Base-by-base conservation (phyloP, 1,284 basidiomycete species). In the Malassezia yamatoensis region DNA sequence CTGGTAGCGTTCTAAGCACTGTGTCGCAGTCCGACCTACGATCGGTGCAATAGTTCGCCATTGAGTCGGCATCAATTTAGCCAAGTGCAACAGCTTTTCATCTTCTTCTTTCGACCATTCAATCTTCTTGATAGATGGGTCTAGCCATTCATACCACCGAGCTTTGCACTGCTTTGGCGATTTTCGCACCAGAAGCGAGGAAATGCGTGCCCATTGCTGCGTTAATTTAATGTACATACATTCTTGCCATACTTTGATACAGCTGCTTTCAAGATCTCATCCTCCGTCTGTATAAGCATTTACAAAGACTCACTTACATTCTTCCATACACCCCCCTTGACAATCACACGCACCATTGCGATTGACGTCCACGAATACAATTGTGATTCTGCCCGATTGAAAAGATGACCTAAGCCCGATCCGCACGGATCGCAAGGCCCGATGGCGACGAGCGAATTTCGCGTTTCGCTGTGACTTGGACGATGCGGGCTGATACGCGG, bases 111-210 rank as follows among this genome's bases (percentile, higher is more conserved):
- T 88, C 85, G 67, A 49, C 73, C 74, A 76, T 76, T 98, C 94
- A 36, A 93, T 96, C 81, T 99, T 99, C 78, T 96, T 98, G 78
- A 98, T 99, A 48, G 90, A 93, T 7, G 94, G 94, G 77, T 99
- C 94, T 51, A 98, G 80, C 94, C 94, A 98, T 79, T 98, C 94
- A 76, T 96, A 96, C 94, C 94, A 98, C 57, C 80, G 74, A 24
- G 93, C 94, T 77, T 98, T 99, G 80, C 94, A 98, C 78, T 99
- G 94, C 76, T 99, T 99, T 11, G 94, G 91, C 11, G 94, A 98
- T 79, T 99, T 99, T 65, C 94, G 84, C 40, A 98, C 94, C 49
- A 99, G 82, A 29, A 99, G 80, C 38, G 93, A 98, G 8, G 90
- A 96, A 75, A 99, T 98, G 70, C 93, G 89, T 21, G 94, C 93